Base-by-base conservation (phyloP, 352 stramenopile species). In the Phytophthora palmivora region DNA sequence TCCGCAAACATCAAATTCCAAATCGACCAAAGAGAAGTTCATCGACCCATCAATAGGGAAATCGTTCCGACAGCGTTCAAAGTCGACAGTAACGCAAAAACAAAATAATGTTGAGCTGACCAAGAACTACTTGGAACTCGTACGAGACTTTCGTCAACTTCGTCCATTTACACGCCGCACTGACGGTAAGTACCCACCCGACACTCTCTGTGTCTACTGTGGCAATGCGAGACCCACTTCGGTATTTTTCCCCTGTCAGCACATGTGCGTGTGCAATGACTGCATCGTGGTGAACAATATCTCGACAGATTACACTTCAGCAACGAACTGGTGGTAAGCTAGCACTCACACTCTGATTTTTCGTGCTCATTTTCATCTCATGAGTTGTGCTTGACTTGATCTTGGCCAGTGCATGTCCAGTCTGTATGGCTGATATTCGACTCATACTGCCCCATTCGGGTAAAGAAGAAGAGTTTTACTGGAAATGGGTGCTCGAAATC, bases 361-460 rank as follows among this genome's bases (percentile, higher is more conserved):
- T 32, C 21, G 18, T 24, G 3, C 30, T 16, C 24, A n/a, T 15
- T 14, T 19, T 34, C 46, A 39, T 39, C 48, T 44, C 12, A 11
- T 44, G 21, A 37, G 14, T 36, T 47, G 14, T 52, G 36, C 30
- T 63, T 57, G 8, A 32, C 15, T 26, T 42, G 15, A 16, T 48
- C 46, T 30, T n/a, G 24, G 42, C 4, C 43, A 91, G 82, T 10
- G 70, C 71, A 5, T 92, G 82, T 26, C 80, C 80, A 1, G 72
- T 92, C n/a, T 90, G 82, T 28, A 82, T 82, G 70, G 33, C 55
- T 14, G 74, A 89, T 7, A 88, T 92, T 16, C 74, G 64, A 26
- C 53, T 89, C n/a, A 85, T 92, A 46, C 57, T 92, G 14, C 68
- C 76, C 11, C 58, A 82, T 38, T 76, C 72, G 9, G 80, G 77